These are phyloP conservation scores for Funneliformis caledonium DNA, from an alignment of 371 early-diverging fungal genomes.

Conservation along the genomic window DNA sequence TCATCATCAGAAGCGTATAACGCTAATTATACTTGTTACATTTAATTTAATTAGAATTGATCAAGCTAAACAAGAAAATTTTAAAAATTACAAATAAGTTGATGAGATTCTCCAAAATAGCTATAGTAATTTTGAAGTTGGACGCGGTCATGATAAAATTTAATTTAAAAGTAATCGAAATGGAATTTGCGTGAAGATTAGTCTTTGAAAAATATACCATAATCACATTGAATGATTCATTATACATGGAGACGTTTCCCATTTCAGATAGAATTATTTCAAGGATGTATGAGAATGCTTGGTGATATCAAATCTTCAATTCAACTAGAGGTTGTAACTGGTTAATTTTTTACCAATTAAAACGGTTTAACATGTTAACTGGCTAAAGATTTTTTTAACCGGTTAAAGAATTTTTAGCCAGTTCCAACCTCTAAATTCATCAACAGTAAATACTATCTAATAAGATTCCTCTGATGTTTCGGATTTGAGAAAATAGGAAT, in stretches of 20 bases:
- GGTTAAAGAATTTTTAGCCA: too few species aligned
- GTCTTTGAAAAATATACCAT: constrained; percentile 27
- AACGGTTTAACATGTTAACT: too few species aligned
- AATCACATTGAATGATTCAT: background rate
- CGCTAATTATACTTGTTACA: background rate
- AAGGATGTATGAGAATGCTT: constrained; percentile 13
- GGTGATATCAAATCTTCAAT: constrained; percentile 30
- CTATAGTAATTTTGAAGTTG: constrained; percentile 29
- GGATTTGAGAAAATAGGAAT: too few species aligned
- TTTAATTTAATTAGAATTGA: background rate
- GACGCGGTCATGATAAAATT: constrained; percentile 39
- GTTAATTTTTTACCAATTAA: too few species aligned
- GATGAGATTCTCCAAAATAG: constrained; percentile 29
- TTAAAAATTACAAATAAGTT: constrained; percentile 28
- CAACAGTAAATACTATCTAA: constrained; percentile 36
- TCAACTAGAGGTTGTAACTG: background rate
- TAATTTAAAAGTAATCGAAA: constrained; percentile 37
- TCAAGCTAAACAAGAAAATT: background rate
- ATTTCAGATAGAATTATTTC: constrained; percentile 39
- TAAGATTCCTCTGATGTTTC: background rate
- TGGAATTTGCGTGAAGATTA: constrained; percentile 17
- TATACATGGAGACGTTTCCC: constrained; percentile 31
- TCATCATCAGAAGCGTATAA: background rate
- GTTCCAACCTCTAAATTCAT: too few species aligned
- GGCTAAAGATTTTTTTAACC: too few species aligned